Conservation (phyloP, 345 rosid genomes). For the Eucalyptus regnans region DNA sequence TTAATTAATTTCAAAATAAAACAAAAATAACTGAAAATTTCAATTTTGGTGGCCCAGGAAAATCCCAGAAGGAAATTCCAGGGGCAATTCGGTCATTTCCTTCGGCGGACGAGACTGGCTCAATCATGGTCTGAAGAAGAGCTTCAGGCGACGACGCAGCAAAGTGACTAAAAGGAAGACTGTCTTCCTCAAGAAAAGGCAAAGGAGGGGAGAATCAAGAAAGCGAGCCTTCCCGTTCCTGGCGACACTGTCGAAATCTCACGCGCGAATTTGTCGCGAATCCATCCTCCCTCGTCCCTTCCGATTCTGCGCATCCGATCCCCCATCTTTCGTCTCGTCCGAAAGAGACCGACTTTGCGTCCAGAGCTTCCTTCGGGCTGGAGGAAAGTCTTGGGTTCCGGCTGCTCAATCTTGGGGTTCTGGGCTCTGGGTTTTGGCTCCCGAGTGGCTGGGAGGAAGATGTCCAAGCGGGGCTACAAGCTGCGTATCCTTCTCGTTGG, state of each 20-base stretch:
- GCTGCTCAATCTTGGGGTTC: background rate
- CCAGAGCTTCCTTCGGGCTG: background rate
- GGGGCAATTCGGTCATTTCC: background rate
- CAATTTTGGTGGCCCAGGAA: background rate
- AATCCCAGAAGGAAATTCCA: background rate
- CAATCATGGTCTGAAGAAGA: background rate
- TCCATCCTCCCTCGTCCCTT: background rate
- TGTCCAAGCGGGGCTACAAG: conserved; percentile 95
- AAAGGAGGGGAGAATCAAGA: background rate
- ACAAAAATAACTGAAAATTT: background rate
- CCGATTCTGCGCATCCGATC: conserved; percentile 14
- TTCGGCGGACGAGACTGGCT: too few species aligned
- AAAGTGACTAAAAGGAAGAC: background rate
- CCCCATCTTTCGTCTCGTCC: conserved; percentile 11
- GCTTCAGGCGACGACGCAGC: background rate
- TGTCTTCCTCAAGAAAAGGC: background rate
- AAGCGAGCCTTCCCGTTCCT: background rate
- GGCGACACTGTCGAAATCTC: conserved; percentile 7
- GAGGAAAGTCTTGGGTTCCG: background rate
- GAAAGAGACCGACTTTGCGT: background rate
- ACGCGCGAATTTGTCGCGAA: background rate
- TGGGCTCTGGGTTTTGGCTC: background rate
- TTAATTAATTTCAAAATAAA: background rate
- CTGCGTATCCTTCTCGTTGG: conserved; percentile 71
- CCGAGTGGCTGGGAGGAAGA: conserved; percentile 1